Evolutionary conservation across 2,329 filamentous ascomycete species (phyloP).

Genomic region (Diaporthe aspalathi): DNA sequence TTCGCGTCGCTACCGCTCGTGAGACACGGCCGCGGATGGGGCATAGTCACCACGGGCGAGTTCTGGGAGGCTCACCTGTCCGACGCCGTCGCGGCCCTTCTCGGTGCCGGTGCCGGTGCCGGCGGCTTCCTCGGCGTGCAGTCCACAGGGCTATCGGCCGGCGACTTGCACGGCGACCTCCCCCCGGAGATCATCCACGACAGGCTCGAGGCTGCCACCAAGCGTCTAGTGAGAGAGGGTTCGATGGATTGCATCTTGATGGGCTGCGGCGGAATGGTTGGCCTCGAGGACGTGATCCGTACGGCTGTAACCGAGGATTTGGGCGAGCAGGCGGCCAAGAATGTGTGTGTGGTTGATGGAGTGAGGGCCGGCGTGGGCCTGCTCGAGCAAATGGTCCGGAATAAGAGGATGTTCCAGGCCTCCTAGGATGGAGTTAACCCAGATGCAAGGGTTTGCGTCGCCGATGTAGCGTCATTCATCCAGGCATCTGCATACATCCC

Average conservation of each 20-base stretch:
- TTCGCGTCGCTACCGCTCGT: constrained; percentile 69
- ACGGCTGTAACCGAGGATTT: constrained; percentile 73
- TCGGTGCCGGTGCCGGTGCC: constrained; percentile 64
- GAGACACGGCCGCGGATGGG: constrained; percentile 66
- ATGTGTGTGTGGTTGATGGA: constrained; percentile 81
- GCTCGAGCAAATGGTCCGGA: constrained; percentile 65
- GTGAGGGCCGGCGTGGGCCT: constrained; percentile 76
- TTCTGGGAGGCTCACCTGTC: constrained; percentile 83
- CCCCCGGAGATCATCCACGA: constrained; percentile 71
- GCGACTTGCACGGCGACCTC: constrained; percentile 79
- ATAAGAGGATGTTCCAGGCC: constrained; percentile 52
- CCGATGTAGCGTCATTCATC: neutral
- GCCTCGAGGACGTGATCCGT: constrained; percentile 81
- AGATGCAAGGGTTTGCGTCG: too few species aligned
- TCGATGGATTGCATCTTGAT: constrained; percentile 78
- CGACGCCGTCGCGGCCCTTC: constrained; percentile 71
- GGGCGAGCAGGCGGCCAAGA: constrained; percentile 66
- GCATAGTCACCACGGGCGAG: constrained; percentile 88
- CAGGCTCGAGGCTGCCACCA: constrained; percentile 77
- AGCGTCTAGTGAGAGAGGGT: constrained; percentile 67
- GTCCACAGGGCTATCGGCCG: constrained; percentile 83
- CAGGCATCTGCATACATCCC: neutral
- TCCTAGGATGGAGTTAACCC: neutral
- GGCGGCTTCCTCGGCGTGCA: constrained; percentile 78
- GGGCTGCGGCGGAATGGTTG: constrained; percentile 93